Base-by-base conservation (phyloP, 2,329 filamentous ascomycete genomes). In the Sporothrix schenckii region DNA sequence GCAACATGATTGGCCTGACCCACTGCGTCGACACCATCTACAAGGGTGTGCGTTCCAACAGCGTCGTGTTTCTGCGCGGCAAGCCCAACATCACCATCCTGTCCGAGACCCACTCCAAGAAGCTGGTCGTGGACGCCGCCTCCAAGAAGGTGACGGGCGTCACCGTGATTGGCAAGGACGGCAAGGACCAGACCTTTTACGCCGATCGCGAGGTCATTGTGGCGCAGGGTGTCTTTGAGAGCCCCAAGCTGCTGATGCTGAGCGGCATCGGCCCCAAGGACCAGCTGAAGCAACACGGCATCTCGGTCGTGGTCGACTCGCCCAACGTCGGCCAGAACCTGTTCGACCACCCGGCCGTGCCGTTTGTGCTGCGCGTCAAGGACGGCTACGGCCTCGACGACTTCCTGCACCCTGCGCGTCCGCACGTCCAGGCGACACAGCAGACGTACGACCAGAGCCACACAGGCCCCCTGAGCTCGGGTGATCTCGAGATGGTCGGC, bases 261-360 rank as follows among this genome's bases (percentile, higher is more conserved):
- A 86, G 83, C 67, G 89, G 89, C n/a, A 83, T 91, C 47, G 89
- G 89, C 0, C 87, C 87, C 0, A 75, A 78, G 13, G 76, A 79
- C 0, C 84, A 88, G 73, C 82, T 91, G 6, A 73, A 81, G 24
- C 80, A 81, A 68, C 83, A 86, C 75, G 78, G 80, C n/a, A 90
- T 91, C 72, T 75, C 81, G 1, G 78, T 86, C 0, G 73, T 89
- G 21, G 80, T 83, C 4, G 82, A 90, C 72, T 84, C 87, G 0
- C 85, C 85, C 0, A 87, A 89, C 58, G 88, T 92, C 3, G 89
- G 89, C 5, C 85, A 84, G 70, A 89, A 91, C 78, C 81, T 91
- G 4, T 81, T 88, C 71, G 88, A 91, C 75, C 87, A 88, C 60
- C 85, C 85, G 56, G 85, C 85, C 72, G 81, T 88, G 41, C 81